These are phyloP conservation scores for Collybia mongolica DNA, from an alignment of 768 basidiomycete genomes.

Conservation along the genomic window DNA sequence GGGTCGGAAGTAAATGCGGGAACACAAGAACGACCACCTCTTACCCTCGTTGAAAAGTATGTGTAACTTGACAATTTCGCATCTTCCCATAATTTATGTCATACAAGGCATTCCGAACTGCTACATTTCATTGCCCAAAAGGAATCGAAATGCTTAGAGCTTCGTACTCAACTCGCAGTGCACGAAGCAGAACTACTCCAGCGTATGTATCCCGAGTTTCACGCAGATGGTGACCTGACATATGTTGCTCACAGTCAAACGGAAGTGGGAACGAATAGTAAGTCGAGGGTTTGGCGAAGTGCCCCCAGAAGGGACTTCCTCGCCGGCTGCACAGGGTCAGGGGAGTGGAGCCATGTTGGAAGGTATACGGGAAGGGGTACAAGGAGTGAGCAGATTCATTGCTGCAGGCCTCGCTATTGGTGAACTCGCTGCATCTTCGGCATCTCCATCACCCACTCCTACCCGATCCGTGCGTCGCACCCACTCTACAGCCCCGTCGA, in stretches of 20 bases:
- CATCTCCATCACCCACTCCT: constrained; percentile 6
- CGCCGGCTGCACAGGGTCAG: constrained; percentile 17
- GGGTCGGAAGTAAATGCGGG: constrained; percentile 12
- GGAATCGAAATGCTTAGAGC: constrained; percentile 79
- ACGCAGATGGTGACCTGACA: background rate
- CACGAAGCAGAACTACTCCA: constrained; percentile 75
- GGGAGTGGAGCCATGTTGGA: constrained; percentile 44
- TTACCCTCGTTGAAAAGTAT: constrained; percentile 73
- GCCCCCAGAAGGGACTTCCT: constrained; percentile 9
- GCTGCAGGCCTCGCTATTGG: constrained; percentile 38
- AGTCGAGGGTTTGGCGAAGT: constrained; percentile 52
- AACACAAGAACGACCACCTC: constrained; percentile 36
- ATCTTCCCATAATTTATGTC: background rate
- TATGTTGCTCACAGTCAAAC: constrained; percentile 54
- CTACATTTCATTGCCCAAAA: constrained; percentile 87
- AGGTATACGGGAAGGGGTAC: constrained; percentile 65
- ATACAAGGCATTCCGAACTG: constrained; percentile 69
- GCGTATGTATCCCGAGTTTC: constrained; percentile 35
- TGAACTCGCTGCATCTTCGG: constrained; percentile 21
- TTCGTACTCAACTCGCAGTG: constrained; percentile 67
- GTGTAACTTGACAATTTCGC: constrained; percentile 21
- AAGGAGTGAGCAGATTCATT: constrained; percentile 55
- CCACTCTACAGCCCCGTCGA: constrained; percentile 7
- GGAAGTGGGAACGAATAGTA: constrained; percentile 82
- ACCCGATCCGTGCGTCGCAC: constrained; percentile 3